phyloP scores from a whole-genome alignment of 352 stramenopile genomes.

The Pythium phragmitis region DNA sequence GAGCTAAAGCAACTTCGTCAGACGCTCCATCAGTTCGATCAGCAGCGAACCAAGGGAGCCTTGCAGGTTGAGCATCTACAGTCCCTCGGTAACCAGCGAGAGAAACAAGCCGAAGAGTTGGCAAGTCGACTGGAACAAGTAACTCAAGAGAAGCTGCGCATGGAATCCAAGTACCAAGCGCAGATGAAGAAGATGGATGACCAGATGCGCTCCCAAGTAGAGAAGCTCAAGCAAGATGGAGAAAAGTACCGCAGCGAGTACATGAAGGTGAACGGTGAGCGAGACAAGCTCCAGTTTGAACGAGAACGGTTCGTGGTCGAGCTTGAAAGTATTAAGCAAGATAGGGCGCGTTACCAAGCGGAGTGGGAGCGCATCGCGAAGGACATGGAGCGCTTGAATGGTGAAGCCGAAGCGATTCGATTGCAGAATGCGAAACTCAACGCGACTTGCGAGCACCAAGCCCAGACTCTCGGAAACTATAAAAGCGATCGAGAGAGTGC shows the following conservation, averaged over 20 bases:
- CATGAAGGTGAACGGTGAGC: slow-evolving; percentile 44
- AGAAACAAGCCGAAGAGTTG: slow-evolving; percentile 43
- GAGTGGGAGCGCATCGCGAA: slow-evolving; percentile 53
- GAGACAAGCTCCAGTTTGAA: slow-evolving; percentile 58
- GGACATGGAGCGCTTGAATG: slow-evolving; percentile 46
- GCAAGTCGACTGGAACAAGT: slow-evolving; percentile 39
- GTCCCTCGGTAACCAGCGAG: slow-evolving; percentile 35
- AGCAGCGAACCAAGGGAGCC: slow-evolving; percentile 37
- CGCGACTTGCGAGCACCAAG: slow-evolving; percentile 53
- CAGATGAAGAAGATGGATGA: slow-evolving; percentile 67
- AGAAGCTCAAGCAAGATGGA: slow-evolving; percentile 50
- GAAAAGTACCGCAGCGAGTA: slow-evolving; percentile 58
- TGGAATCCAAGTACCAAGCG: slow-evolving; percentile 41
- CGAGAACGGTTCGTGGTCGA: slow-evolving; percentile 52
- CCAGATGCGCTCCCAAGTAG: slow-evolving; percentile 48
- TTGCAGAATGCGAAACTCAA: slow-evolving; percentile 59
- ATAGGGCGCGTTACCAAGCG: slow-evolving; percentile 38
- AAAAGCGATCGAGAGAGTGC: slow-evolving; percentile 45
- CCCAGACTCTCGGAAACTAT: slow-evolving; percentile 44
- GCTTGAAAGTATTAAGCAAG: slow-evolving; percentile 48
- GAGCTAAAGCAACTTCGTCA: slow-evolving; percentile 36
- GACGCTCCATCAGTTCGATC: slow-evolving; percentile 30
- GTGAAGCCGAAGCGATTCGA: slow-evolving; percentile 39
- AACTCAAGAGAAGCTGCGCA: slow-evolving; percentile 43
- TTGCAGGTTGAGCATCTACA: slow-evolving; percentile 53